phyloP scores from a whole-genome alignment of 2,329 filamentous ascomycete species.

The Hymenoscyphus fructigenus region DNA sequence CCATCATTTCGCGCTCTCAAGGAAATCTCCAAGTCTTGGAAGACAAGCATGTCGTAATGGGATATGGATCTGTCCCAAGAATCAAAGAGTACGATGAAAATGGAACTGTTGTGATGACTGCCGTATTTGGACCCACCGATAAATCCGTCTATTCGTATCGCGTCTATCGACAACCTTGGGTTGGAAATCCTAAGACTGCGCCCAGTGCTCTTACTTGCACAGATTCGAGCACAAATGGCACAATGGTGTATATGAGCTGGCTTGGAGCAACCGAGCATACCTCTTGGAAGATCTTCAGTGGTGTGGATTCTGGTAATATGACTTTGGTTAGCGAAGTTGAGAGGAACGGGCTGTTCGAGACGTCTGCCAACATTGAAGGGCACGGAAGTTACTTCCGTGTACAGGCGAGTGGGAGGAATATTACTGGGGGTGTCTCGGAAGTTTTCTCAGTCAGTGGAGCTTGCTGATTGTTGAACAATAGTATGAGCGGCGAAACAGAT shows the following conservation, averaged over 20 bases:
- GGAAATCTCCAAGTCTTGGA: slow-evolving; percentile 9
- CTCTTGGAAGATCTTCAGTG: slow-evolving; percentile 22
- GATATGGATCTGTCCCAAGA: slow-evolving; percentile 13
- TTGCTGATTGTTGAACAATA: too few species aligned
- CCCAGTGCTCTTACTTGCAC: slow-evolving; percentile 16
- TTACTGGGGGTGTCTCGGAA: neutral
- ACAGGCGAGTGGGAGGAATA: neutral
- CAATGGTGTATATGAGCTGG: slow-evolving; percentile 35
- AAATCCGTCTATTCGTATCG: slow-evolving; percentile 8
- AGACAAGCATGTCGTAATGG: slow-evolving; percentile 16
- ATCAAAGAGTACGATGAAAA: slow-evolving; percentile 17
- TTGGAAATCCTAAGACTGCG: slow-evolving; percentile 3
- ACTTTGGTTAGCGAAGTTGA: slow-evolving; percentile 16
- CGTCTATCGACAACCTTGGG: slow-evolving; percentile 13
- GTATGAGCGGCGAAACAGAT: too few species aligned
- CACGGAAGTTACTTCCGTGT: neutral
- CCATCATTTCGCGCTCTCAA: slow-evolving; percentile 12
- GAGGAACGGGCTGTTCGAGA: slow-evolving; percentile 21
- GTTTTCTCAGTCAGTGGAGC: neutral
- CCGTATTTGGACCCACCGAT: slow-evolving; percentile 14
- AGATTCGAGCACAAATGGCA: slow-evolving; percentile 14
- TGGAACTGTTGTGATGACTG: slow-evolving; percentile 8
- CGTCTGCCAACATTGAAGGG: neutral
- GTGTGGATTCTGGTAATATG: neutral
- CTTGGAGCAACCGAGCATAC: slow-evolving; percentile 38